These are phyloP conservation scores for Polyrhizophydium stewartii DNA, from an alignment of 371 early-diverging fungal genomes.

Conservation along the genomic window DNA sequence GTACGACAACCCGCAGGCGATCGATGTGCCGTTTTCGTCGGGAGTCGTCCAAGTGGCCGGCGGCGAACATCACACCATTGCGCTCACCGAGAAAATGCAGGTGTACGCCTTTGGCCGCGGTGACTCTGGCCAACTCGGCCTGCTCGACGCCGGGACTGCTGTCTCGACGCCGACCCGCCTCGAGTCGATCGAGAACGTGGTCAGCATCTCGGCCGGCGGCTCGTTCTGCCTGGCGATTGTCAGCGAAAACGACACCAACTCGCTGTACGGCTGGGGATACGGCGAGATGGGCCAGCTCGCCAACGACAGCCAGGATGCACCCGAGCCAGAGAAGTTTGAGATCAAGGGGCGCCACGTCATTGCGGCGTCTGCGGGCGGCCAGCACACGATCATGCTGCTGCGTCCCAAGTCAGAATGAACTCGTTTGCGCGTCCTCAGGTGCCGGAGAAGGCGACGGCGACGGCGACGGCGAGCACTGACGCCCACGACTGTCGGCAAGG, in stretches of 20 bases:
- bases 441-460: too few relatives aligned
- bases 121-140: constrained; percentile 37
- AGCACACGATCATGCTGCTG: constrained; percentile 41
- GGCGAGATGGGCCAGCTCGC: constrained; percentile 44
- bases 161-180: constrained; percentile 14
- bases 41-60: constrained; percentile 58
- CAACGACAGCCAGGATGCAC: constrained; percentile 30
- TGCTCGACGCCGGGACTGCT: constrained; percentile 5
- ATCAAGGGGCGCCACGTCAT: constrained; percentile 38
- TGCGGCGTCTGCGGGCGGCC: constrained; percentile 35
- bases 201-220: constrained; percentile 12
- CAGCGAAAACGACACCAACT: constrained; percentile 5
- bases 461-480: too few relatives aligned
- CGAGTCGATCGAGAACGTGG: constrained; percentile 9
- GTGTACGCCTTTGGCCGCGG: constrained; percentile 80
- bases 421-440: too few relatives aligned
- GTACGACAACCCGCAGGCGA: constrained; percentile 23
- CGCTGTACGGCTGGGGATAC: constrained; percentile 44
- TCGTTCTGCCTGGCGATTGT: constrained; percentile 23
- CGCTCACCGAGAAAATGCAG: constrained; percentile 63
- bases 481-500: too few relatives aligned
- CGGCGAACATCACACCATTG: constrained; percentile 86
- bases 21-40: constrained; percentile 41
- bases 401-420: constrained; percentile 20
- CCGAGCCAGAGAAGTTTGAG: constrained; percentile 22